Evolutionary conservation across 2,329 filamentous ascomycete genomes (phyloP).

Genomic region (Exophiala spinifera): DNA sequence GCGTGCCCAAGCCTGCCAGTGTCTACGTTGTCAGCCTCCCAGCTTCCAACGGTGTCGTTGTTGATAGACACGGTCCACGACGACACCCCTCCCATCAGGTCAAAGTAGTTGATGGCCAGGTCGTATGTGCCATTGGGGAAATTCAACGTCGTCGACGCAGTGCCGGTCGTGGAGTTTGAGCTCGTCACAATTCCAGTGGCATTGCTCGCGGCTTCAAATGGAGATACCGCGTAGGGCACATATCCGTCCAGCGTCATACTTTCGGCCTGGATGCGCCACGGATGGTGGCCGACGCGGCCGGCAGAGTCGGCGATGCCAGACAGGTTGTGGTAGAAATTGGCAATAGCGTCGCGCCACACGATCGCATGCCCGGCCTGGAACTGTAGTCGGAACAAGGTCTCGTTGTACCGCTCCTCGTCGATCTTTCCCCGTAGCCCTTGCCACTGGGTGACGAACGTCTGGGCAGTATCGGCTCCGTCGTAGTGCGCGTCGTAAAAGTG

Average conservation of each 20-base stretch:
- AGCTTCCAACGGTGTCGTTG: constrained; percentile 51
- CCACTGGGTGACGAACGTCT: constrained; percentile 56
- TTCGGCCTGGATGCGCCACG: constrained; percentile 67
- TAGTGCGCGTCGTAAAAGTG: constrained; percentile 66
- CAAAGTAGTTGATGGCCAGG: constrained; percentile 65
- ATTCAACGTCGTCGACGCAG: constrained; percentile 46
- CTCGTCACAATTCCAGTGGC: constrained; percentile 55
- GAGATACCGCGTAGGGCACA: constrained; percentile 50
- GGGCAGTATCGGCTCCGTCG: constrained; percentile 56
- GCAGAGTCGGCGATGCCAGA: constrained; percentile 58
- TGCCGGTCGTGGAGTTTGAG: constrained; percentile 52
- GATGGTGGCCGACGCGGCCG: constrained; percentile 58
- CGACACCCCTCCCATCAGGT: constrained; percentile 58
- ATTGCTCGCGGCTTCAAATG: constrained; percentile 60
- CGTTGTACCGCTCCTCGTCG: constrained; percentile 58
- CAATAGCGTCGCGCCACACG: constrained; percentile 68
- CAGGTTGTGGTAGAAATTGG: constrained; percentile 60
- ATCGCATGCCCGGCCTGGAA: constrained; percentile 69
- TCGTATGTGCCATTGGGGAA: constrained; percentile 58
- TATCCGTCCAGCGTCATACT: constrained; percentile 62
- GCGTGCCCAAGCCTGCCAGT: constrained; percentile 53
- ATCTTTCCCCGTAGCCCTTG: constrained; percentile 53
- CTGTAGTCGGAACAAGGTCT: constrained; percentile 56
- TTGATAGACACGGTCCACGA: constrained; percentile 56
- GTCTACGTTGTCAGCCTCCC: constrained; percentile 60